Conservation (phyloP, 2,329 filamentous ascomycete genomes). For the Talaromyces pinophilus region DNA sequence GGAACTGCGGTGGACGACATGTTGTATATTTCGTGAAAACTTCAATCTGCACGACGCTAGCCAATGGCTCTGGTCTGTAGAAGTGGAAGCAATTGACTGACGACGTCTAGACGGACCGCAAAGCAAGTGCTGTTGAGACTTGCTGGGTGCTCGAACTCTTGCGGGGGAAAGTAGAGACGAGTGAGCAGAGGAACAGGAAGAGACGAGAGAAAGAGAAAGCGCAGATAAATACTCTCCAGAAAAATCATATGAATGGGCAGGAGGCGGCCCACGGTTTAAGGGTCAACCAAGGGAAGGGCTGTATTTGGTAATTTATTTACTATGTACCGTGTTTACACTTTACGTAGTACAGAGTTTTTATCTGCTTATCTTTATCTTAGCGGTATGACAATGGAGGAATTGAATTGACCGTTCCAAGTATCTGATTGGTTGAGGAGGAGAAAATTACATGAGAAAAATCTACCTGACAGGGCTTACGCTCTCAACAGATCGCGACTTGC, state of each 20-base stretch:
- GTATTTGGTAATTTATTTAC: constrained; percentile 12
- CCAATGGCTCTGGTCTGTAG: not conserved
- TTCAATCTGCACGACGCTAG: constrained; percentile 11
- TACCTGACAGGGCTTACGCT: not conserved
- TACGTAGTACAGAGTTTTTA: not conserved
- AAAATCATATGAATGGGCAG: constrained; percentile 19
- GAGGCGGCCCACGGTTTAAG: constrained; percentile 4
- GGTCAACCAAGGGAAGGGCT: constrained; percentile 3
- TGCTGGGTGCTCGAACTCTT: constrained; percentile 1
- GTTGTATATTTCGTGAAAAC: constrained; percentile 18
- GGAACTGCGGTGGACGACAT: constrained; percentile 55
- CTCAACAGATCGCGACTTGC: not conserved
- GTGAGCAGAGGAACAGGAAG: not conserved
- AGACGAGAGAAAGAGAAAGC: not conserved
- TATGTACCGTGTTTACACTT: not conserved
- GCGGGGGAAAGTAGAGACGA: not conserved
- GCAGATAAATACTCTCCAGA: constrained; percentile 1
- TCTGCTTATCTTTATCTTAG: constrained; percentile 11
- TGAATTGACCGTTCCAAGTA: not conserved
- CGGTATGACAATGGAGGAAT: not conserved
- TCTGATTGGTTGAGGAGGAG: not conserved
- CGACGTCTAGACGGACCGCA: not conserved
- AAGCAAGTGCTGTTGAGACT: constrained; percentile 3
- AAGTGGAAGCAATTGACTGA: not conserved
- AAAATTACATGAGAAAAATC: constrained; percentile 2